Percentiles rank a stretch among this genome's conserved stretches.
phyloP scores from a whole-genome alignment of 305 asterid species.

The Fraxinus floribunda region DNA sequence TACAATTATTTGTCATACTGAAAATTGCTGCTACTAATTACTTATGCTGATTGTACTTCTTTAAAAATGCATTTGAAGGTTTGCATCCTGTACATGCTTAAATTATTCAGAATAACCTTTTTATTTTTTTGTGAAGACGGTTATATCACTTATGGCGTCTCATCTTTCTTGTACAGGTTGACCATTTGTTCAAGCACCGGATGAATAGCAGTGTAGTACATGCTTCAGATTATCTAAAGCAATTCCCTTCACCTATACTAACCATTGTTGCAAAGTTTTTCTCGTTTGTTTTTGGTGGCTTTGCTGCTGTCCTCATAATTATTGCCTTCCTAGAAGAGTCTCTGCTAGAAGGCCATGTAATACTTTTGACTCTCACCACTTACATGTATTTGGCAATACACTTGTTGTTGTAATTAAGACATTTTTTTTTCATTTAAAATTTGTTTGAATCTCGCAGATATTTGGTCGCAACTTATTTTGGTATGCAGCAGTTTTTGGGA shows the following conservation, averaged over 20 bases:
- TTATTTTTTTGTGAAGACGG: slow-evolving; percentile 1
- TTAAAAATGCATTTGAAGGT: background rate
- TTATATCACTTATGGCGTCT: slow-evolving; percentile 4
- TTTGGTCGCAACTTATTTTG: slow-evolving; percentile 93
- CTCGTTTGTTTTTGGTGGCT: slow-evolving; percentile 95
- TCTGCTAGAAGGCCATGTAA: slow-evolving; percentile 98
- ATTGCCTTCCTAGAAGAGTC: slow-evolving; percentile 96
- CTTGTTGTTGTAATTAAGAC: background rate
- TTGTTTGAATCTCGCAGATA: slow-evolving; percentile 54
- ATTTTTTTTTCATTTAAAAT: slow-evolving; percentile 12
- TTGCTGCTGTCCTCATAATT: slow-evolving; percentile 95
- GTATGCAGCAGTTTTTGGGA: slow-evolving; percentile 97
- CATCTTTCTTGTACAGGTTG: slow-evolving; percentile 34
- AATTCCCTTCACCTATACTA: slow-evolving; percentile 52
- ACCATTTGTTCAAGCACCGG: slow-evolving; percentile 54
- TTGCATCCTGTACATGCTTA: background rate
- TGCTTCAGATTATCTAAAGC: slow-evolving; percentile 52
- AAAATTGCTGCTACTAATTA: background rate
- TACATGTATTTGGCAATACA: background rate
- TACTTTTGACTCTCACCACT: slow-evolving; percentile 20
- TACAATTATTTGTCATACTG: background rate
- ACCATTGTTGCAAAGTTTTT: slow-evolving; percentile 64
- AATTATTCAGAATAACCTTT: background rate
- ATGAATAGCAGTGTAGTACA: slow-evolving; percentile 41
- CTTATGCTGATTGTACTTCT: background rate